These are phyloP conservation scores for Thermothielavioides terrestris DNA, from an alignment of 495 filamentous ascomycete genomes.

Conservation along the genomic window DNA sequence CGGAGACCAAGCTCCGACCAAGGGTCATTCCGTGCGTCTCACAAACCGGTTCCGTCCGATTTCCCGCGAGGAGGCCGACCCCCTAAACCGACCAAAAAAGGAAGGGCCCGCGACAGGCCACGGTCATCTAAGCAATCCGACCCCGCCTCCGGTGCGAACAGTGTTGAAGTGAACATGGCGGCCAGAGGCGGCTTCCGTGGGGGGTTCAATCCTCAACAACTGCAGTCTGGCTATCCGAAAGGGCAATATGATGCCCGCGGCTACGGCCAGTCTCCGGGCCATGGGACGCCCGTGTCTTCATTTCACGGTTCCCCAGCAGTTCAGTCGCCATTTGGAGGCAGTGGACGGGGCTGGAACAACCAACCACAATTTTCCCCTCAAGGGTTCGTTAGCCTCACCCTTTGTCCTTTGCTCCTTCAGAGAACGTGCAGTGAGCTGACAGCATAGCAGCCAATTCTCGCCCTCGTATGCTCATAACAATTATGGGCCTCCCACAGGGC, in stretches of 20 bases:
- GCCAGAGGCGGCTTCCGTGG: constrained; percentile 33
- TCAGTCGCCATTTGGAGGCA: constrained; percentile 56
- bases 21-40: constrained; percentile 21
- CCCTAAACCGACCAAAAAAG: constrained; percentile 29
- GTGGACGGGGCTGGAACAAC: constrained; percentile 48
- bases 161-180: constrained; percentile 39
- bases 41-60: constrained; percentile 21
- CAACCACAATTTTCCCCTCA: constrained; percentile 51
- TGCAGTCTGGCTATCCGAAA: constrained; percentile 24
- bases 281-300: constrained; percentile 50
- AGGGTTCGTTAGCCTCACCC: constrained; percentile 41
- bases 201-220: constrained; percentile 29
- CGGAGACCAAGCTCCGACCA: constrained; percentile 27
- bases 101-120: constrained; percentile 27
- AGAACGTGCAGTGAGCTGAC: constrained; percentile 13
- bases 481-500: constrained; percentile 44
- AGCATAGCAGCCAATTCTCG: constrained; percentile 46
- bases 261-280: constrained; percentile 51
- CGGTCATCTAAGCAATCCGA: constrained; percentile 23
- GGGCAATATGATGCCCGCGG: constrained; percentile 31
- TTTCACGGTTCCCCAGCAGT: constrained; percentile 59
- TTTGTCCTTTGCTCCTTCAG: not conserved
- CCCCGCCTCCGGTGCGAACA: constrained; percentile 38
- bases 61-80: constrained; percentile 31
- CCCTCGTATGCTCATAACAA: constrained; percentile 47